Evolutionary conservation across 2,329 filamentous ascomycete genomes (phyloP), one percentile per base, ranked within the genome.

Genomic region (Pyrenophora seminiperda): DNA sequence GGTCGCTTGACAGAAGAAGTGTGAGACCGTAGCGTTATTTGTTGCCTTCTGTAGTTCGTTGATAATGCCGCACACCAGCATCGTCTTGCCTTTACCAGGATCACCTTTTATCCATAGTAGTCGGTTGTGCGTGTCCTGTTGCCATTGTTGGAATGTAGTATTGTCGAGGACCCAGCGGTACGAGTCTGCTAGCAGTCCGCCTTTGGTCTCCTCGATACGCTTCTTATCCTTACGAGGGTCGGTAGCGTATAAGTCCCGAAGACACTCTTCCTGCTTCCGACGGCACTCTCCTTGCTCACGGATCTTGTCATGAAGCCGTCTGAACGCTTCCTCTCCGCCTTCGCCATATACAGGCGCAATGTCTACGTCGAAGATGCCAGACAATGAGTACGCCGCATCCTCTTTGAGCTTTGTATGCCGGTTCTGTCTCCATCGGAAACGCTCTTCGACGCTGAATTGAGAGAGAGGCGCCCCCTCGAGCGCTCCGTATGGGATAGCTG

Each of bases 1-100:
- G 3, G 71, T 72, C 9, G 66, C 64, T 54, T 81, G 71, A 55
- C 75, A 81, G 17, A 78, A 33, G 45, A 58, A 58, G 47, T 51
- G 56, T 1, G 47, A 42, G 3, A 58, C 7, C 7, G 34, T 7
- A 7, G 14, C 27, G 54, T 48, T n/a, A 37, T 38, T 20, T 71
- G 65, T 3, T 33, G 41, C 11, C 41, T n/a, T 30, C 30, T 40
- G 9, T 10, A 40, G 38, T 18, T 41, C 27, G 13, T 41, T n/a
- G 18, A 41, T 41, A 17, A 41, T 22, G 27, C 39, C 27, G 13
- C 27, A 41, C 11, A 41, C 5, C 13, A 74, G 54, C 72, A 76
- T 75, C 5, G 72, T 75, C 56, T 75, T 76, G 13, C 72, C 36
- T 66, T 66, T 32, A 75, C 70, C 73, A 24, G 42, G 42, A 38